Evolutionary conservation across 2,329 filamentous ascomycete species (phyloP).

Genomic region (Fusarium fujikuroi): DNA sequence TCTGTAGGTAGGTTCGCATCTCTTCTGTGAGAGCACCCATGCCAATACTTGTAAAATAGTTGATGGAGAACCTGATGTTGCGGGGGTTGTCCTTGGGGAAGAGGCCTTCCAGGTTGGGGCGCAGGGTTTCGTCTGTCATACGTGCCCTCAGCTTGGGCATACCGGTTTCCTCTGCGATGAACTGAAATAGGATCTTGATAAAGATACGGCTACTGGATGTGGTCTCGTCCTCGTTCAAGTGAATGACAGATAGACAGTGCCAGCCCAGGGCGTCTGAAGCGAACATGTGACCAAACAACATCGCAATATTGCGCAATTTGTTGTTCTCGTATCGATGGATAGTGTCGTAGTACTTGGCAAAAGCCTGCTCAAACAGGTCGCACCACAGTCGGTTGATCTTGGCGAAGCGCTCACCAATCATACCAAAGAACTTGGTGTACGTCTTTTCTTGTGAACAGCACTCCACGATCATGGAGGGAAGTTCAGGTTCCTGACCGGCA

Average conservation of each 20-base stretch:
- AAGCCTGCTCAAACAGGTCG: constrained; percentile 89
- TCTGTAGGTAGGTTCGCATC: constrained; percentile 91
- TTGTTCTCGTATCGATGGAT: constrained; percentile 98
- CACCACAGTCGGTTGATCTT: constrained; percentile 97
- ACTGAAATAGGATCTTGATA: constrained; percentile 97
- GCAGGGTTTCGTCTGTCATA: constrained; percentile 81
- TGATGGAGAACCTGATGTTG: constrained; percentile 96
- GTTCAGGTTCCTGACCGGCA: constrained; percentile 84
- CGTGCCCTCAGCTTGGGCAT: constrained; percentile 81
- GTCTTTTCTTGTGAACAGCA: constrained; percentile 97
- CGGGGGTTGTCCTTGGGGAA: constrained; percentile 91
- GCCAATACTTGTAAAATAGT: constrained; percentile 98
- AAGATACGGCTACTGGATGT: constrained; percentile 97
- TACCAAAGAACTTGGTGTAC: constrained; percentile 96
- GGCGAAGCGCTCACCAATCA: constrained; percentile 93
- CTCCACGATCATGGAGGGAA: constrained; percentile 97
- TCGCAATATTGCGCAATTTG: constrained; percentile 90
- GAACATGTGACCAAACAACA: constrained; percentile 93
- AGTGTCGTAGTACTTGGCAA: constrained; percentile 94
- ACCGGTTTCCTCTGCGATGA: constrained; percentile 86
- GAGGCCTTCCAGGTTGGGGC: constrained; percentile 81
- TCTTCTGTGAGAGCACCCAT: constrained; percentile 95
- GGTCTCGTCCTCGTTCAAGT: constrained; percentile 95
- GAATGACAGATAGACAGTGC: constrained; percentile 87
- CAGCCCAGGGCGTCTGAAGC: constrained; percentile 90